A percentile compares a stretch with the other conserved stretches of the same genome.
Evolutionary conservation across 2,329 filamentous ascomycete species (phyloP).

Genomic region (Aspergillus ochraceus): DNA sequence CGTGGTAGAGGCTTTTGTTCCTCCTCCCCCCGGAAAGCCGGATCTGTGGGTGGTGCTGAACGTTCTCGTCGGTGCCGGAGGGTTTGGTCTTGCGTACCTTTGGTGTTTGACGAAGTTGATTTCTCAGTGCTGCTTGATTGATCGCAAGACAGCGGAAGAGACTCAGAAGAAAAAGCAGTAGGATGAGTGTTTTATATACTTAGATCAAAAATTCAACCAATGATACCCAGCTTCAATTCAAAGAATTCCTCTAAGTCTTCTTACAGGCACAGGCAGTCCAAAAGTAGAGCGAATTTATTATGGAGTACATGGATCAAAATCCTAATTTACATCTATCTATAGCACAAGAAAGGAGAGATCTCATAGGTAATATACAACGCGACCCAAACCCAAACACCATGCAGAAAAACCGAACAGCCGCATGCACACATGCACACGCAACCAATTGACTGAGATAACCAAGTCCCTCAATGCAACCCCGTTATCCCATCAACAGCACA

Average conservation of each 20-base stretch:
- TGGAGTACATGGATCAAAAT: neutral
- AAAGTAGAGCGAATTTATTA: neutral
- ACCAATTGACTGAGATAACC: neutral
- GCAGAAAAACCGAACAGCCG: constrained; percentile 1
- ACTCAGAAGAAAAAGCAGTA: constrained; percentile 37
- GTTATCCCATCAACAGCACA: neutral
- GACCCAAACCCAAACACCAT: constrained; percentile 16
- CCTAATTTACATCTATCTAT: neutral
- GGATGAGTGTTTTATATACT: constrained; percentile 5
- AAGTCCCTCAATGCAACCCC: neutral
- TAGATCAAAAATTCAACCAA: constrained; percentile 10
- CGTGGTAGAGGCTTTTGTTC: constrained; percentile 65
- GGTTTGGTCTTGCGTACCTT: constrained; percentile 82
- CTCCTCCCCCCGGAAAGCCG: constrained; percentile 73
- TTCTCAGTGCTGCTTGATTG: constrained; percentile 29
- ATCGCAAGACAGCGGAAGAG: constrained; percentile 24
- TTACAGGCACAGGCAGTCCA: neutral
- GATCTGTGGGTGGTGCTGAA: constrained; percentile 95
- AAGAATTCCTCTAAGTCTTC: neutral
- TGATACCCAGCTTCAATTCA: constrained; percentile 10
- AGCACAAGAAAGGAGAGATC: constrained; percentile 13
- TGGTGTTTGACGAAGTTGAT: constrained; percentile 78
- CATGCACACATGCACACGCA: neutral
- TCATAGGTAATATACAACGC: constrained; percentile 12
- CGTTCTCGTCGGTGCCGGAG: constrained; percentile 78